These are phyloP conservation scores for Eurotiales sp. DNA, from an alignment of 2,329 filamentous ascomycete species.

Conservation along the genomic window DNA sequence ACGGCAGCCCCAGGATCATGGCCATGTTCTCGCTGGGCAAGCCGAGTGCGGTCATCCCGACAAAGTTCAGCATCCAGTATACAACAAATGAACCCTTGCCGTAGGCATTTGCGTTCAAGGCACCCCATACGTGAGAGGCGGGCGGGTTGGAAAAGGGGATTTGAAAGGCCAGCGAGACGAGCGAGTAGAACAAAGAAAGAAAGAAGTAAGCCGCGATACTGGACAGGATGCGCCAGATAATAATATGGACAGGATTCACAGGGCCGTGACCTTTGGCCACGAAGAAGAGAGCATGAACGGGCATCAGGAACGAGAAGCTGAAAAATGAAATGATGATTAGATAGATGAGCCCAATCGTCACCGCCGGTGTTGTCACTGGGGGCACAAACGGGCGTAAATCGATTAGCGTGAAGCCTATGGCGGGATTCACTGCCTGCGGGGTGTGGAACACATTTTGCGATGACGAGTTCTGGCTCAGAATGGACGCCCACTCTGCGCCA, in stretches of 20 bases:
- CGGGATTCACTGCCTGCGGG: slow-evolving; percentile 55
- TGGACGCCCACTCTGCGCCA: slow-evolving; percentile 39
- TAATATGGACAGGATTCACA: slow-evolving; percentile 55
- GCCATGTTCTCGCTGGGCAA: slow-evolving; percentile 63
- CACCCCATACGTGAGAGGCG: slow-evolving; percentile 42
- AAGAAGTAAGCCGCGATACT: slow-evolving; percentile 58
- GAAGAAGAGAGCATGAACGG: slow-evolving; percentile 59
- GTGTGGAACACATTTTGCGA: slow-evolving; percentile 22
- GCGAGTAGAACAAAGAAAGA: slow-evolving; percentile 59
- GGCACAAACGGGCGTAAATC: slow-evolving; percentile 60
- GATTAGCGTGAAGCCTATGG: slow-evolving; percentile 52
- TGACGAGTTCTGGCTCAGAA: slow-evolving; percentile 42
- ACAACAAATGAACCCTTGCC: slow-evolving; percentile 57
- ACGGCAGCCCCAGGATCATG: slow-evolving; percentile 60
- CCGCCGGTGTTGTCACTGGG: slow-evolving; percentile 52
- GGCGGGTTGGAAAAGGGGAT: slow-evolving; percentile 56
- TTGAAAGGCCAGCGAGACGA: slow-evolving; percentile 61
- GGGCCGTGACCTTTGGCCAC: slow-evolving; percentile 51
- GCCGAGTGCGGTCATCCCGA: slow-evolving; percentile 61
- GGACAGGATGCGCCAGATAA: slow-evolving; percentile 56
- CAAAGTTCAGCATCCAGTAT: slow-evolving; percentile 62
- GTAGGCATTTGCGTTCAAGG: slow-evolving; percentile 52
- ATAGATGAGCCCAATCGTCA: slow-evolving; percentile 63
- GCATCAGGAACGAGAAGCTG: slow-evolving; percentile 62
- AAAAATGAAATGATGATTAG: slow-evolving; percentile 66